Evolutionary conservation across 805 yeast species (phyloP).

Genomic region (Yarrowia yakushimensis): DNA sequence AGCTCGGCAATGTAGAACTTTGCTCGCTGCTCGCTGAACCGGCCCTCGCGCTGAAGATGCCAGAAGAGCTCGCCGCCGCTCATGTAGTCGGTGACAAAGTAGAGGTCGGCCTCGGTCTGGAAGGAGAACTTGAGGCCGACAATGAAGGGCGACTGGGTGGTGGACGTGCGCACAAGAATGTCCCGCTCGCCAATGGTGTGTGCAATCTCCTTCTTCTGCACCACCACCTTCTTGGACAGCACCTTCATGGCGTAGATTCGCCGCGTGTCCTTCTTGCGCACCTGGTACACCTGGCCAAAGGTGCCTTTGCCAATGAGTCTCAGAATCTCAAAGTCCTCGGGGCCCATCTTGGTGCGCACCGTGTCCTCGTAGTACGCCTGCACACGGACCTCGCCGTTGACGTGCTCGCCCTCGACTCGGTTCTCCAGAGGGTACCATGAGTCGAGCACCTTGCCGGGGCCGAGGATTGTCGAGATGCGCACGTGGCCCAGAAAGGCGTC

Average conservation of each 20-base stretch:
- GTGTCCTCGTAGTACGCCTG: slow-evolving; percentile 62
- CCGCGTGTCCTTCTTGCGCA: slow-evolving; percentile 80
- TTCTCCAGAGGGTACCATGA: slow-evolving; percentile 74
- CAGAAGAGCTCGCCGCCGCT: slow-evolving; percentile 96
- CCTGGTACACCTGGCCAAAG: slow-evolving; percentile 97
- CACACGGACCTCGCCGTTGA: slow-evolving; percentile 73
- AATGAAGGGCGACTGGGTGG: slow-evolving; percentile 85
- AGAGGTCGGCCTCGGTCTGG: slow-evolving; percentile 90
- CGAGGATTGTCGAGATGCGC: slow-evolving; percentile 58
- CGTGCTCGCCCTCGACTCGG: slow-evolving; percentile 70
- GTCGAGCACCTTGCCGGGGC: slow-evolving; percentile 41
- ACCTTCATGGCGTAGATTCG: slow-evolving; percentile 98
- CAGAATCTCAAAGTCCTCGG: slow-evolving; percentile 89
- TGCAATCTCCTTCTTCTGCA: slow-evolving; percentile 94
- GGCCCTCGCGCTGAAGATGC: slow-evolving; percentile 95
- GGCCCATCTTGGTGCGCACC: slow-evolving; percentile 51
- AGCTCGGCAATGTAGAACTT: slow-evolving; percentile 96
- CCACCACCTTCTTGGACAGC: slow-evolving; percentile 88
- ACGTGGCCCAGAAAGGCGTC: slow-evolving; percentile 87
- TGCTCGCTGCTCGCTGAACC: slow-evolving; percentile 89
- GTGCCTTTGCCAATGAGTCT: slow-evolving; percentile 93
- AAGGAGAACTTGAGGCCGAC: slow-evolving; percentile 94
- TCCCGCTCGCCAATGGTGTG: slow-evolving; percentile 97
- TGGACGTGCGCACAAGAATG: slow-evolving; percentile 87
- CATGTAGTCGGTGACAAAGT: slow-evolving; percentile 95